These are phyloP conservation scores for Gnaphalium uliginosum DNA, from an alignment of 129 eudicot species.

Conservation along the genomic window DNA sequence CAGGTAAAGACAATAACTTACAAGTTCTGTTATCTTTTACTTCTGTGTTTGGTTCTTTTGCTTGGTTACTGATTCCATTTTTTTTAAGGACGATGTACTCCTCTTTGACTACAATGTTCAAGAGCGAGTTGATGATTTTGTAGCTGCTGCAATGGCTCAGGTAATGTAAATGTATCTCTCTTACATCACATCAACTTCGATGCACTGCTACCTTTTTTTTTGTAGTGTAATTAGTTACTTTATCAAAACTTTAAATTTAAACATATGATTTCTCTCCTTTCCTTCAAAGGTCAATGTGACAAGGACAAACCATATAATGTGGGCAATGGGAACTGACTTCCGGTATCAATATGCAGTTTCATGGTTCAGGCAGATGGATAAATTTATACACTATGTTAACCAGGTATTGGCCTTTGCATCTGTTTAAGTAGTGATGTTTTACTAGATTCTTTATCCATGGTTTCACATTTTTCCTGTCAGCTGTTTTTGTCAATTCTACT, in stretches of 20 bases:
- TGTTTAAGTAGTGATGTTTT: not conserved
- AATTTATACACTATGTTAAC: slow-evolving; percentile 93
- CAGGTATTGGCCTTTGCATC: slow-evolving; percentile 42
- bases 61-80: slow-evolving; percentile 16
- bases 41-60: slow-evolving; percentile 22
- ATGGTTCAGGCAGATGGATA: slow-evolving; percentile 99
- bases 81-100: slow-evolving; percentile 65
- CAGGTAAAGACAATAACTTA: slow-evolving; percentile 49
- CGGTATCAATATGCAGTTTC: slow-evolving; percentile 95
- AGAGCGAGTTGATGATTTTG: slow-evolving; percentile 90
- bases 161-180: slow-evolving; percentile 34
- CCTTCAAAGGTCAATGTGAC: slow-evolving; percentile 76
- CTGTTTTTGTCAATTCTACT: slow-evolving; percentile 1
- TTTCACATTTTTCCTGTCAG: not conserved
- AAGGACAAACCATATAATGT: slow-evolving; percentile 96
- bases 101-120: slow-evolving; percentile 89
- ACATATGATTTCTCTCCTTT: not conserved
- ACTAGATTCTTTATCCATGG: not conserved
- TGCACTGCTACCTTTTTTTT: slow-evolving; percentile 4
- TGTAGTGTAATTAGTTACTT: not conserved
- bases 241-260: not conserved
- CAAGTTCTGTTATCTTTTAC: slow-evolving; percentile 13
- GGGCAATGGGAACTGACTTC: slow-evolving; percentile 97
- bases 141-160: slow-evolving; percentile 89
- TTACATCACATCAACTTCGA: slow-evolving; percentile 20